Evolutionary conservation across 352 stramenopile species (phyloP), one percentile per base, ranked within the genome.

Genomic region (Pythium coloratum): DNA sequence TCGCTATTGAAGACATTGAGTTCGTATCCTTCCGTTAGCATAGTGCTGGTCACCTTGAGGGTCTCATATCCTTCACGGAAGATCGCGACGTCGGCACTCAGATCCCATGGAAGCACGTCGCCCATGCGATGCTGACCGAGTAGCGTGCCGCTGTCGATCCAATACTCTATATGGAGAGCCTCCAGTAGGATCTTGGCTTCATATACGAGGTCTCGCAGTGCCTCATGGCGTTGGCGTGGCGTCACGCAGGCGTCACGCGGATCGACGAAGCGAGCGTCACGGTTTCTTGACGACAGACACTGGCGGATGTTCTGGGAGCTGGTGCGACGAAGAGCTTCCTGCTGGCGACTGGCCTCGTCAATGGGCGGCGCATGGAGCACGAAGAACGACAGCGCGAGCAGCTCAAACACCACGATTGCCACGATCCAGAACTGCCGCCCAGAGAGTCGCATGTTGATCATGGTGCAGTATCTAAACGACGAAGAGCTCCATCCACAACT

Each of bases 121-220:
- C 83, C 73, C n/a, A 71, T 60, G 13, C 79, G 75, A 58, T 83
- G 80, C 64, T 87, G 78, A 1, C 82, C 81, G 33, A 88, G 59
- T 50, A 91, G 64, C 10, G 80, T 85, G 69, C 78, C 82, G 59
- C 79, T 85, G 67, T 91, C 82, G 55, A 91, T 44, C 82, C 82
- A 91, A 67, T 88, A 91, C 68, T 83, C 77, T 13, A 89, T 62
- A 36, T 84, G 68, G 8, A 71, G 64, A 28, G 62, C 75, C 50
- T 81, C 70, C 1, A 87, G 67, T 59, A 85, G 61, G 14, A 47
- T 60, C 54, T 69, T 76, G 59, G 84, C 76, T 33, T 77, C 70
- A 6, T 74, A 68, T n/a, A 88, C 63, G 40, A 85, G 70, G 10
- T 71, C 53, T 14, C 69, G 74, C 47, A 88, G 78, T 69, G 63